phyloP scores from a whole-genome alignment of 2,329 filamentous ascomycete genomes.

The Aspergillus luchuensis region DNA sequence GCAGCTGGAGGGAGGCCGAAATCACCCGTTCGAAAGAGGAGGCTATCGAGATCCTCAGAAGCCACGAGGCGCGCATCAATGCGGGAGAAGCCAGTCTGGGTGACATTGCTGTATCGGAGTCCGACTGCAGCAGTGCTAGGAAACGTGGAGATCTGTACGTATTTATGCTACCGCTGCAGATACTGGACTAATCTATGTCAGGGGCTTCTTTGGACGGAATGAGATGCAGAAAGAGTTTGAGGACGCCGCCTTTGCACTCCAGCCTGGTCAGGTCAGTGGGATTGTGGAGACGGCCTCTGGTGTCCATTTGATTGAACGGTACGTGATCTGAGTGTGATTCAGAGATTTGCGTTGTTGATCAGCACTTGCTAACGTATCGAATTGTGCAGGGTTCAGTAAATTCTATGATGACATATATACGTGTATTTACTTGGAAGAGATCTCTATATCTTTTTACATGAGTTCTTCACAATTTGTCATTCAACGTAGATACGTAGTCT shows the following conservation, averaged over 20 bases:
- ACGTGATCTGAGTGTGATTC: constrained; percentile 31
- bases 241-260: constrained; percentile 87
- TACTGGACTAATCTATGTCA: constrained; percentile 33
- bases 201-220: constrained; percentile 86
- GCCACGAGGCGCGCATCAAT: constrained; percentile 74
- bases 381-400: constrained; percentile 28
- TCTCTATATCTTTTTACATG: constrained; percentile 10
- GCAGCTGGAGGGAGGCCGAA: constrained; percentile 87
- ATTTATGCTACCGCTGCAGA: background rate
- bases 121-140: constrained; percentile 91
- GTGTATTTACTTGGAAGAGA: background rate
- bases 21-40: constrained; percentile 90
- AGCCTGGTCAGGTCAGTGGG: constrained; percentile 81
- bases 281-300: constrained; percentile 92
- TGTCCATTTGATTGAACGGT: constrained; percentile 94
- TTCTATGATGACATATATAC: background rate
- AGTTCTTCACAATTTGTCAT: background rate
- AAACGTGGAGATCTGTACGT: constrained; percentile 86
- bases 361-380: background rate
- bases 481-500: background rate
- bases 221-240: constrained; percentile 99
- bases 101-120: constrained; percentile 83
- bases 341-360: background rate
- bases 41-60: constrained; percentile 73
- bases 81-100: constrained; percentile 69